A percentile compares a stretch with the other conserved stretches of the same genome.
Conservation (phyloP, 805 yeast species). For the Danielia oregonensis region DNA sequence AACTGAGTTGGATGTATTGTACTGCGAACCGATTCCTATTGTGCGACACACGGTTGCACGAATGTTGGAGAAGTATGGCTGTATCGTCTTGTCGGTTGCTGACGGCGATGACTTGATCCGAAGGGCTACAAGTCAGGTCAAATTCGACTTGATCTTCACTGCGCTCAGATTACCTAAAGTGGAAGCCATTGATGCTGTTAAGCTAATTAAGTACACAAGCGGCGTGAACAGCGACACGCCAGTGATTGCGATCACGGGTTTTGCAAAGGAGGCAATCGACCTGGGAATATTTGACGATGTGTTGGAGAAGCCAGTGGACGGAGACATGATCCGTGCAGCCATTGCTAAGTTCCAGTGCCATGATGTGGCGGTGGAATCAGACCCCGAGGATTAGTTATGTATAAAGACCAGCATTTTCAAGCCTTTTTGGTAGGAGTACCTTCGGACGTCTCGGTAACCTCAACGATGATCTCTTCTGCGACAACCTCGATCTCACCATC, state of each 20-base stretch:
- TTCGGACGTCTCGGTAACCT: neutral
- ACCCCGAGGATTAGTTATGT: constrained; percentile 7
- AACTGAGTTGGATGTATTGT: constrained; percentile 57
- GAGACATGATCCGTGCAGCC: constrained; percentile 7
- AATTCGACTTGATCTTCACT: constrained; percentile 78
- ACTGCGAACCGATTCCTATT: constrained; percentile 86
- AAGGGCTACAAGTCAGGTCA: constrained; percentile 76
- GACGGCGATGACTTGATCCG: constrained; percentile 82
- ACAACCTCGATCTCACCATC: neutral
- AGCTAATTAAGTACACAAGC: constrained; percentile 68
- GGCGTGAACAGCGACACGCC: constrained; percentile 78
- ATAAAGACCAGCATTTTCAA: no score
- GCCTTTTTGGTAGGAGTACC: neutral
- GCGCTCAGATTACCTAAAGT: constrained; percentile 66
- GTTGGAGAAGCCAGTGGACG: constrained; percentile 64
- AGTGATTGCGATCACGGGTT: constrained; percentile 70
- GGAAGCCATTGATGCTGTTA: constrained; percentile 72
- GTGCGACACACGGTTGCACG: constrained; percentile 65
- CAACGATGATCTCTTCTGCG: neutral
- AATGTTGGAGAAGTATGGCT: constrained; percentile 65
- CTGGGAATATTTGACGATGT: constrained; percentile 61
- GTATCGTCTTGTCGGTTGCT: constrained; percentile 72
- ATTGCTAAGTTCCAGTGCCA: constrained; percentile 10
- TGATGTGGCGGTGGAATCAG: constrained; percentile 14
- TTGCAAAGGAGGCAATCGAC: constrained; percentile 59